These are phyloP conservation scores for Heteromeles arbutifolia DNA, from an alignment of 306 rosid species.

Conservation along the genomic window DNA sequence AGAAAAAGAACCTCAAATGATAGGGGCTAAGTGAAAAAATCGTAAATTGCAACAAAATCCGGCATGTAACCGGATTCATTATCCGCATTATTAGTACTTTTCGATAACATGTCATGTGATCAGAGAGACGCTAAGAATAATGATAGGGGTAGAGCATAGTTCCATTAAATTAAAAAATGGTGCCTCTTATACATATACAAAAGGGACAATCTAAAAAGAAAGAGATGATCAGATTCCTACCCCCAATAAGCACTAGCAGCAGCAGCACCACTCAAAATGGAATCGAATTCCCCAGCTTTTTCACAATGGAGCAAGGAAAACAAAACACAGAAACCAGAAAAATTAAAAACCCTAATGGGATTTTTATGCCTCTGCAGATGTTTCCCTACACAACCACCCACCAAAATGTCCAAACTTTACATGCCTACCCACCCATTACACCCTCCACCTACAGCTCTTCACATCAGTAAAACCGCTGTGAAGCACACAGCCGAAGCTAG, in stretches of 20 bases:
- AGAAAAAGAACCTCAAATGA: no score
- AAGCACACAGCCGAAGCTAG: slow-evolving; percentile 28
- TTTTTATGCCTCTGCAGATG: slow-evolving; percentile 36
- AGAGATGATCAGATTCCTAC: slow-evolving; percentile 33
- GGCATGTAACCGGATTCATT: no score
- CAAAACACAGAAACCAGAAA: slow-evolving; percentile 1
- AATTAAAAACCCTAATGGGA: slow-evolving; percentile 23
- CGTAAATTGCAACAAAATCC: no score
- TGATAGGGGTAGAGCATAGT: slow-evolving; percentile 5
- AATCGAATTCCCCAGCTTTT: slow-evolving; percentile 51
- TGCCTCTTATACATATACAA: slow-evolving; percentile 51
- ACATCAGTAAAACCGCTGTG: slow-evolving; percentile 17
- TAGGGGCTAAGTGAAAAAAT: no score
- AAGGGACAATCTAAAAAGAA: slow-evolving; percentile 22
- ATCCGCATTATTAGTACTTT: no score
- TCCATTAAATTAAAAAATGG: slow-evolving; percentile 33
- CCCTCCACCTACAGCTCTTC: background rate
- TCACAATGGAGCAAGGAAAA: background rate
- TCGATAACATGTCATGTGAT: accelerated
- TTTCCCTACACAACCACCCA: slow-evolving; percentile 6
- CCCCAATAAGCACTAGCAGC: background rate
- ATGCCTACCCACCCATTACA: background rate
- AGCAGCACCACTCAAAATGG: slow-evolving; percentile 37
- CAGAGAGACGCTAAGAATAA: background rate
- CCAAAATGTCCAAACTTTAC: slow-evolving; percentile 19